phyloP scores from a whole-genome alignment of 176 grass and related monocot species.

The Olyra latifolia region DNA sequence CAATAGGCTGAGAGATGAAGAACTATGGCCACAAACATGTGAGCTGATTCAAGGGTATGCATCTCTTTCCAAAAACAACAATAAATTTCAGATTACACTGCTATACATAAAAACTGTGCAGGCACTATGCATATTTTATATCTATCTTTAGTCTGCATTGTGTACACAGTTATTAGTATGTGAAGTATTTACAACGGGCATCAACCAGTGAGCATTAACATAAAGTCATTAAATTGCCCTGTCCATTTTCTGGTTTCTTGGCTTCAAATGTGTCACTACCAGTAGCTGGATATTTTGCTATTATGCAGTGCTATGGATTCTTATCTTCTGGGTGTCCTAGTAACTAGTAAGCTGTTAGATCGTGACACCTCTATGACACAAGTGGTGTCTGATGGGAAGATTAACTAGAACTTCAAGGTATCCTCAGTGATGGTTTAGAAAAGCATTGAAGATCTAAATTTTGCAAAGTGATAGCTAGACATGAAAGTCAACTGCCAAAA shows the following conservation, averaged over 20 bases:
- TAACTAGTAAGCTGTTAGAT: not conserved
- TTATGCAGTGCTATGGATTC: not conserved
- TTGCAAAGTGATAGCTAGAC: not conserved
- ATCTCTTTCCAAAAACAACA: not conserved
- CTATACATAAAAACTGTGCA: not conserved
- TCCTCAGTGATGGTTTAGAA: not conserved
- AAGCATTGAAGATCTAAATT: not conserved
- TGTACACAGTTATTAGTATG: not conserved
- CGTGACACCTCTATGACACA: not conserved
- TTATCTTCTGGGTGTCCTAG: not conserved
- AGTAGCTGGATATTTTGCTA: not conserved
- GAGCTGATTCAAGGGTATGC: constrained; percentile 62
- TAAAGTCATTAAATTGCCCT: not conserved
- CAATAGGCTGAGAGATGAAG: constrained; percentile 68
- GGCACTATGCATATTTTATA: not conserved
- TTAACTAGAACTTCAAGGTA: not conserved
- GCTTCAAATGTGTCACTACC: not conserved
- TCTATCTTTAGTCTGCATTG: not conserved
- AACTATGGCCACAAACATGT: constrained; percentile 58
- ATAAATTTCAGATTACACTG: not conserved
- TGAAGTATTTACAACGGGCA: not conserved
- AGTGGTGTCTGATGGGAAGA: not conserved
- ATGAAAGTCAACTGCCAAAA: not conserved
- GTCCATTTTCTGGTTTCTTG: not conserved
- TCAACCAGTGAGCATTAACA: not conserved